Percentiles rank a stretch among this genome's conserved stretches.
Evolutionary conservation across 768 basidiomycete genomes (phyloP).

Genomic region (Trametes cubensis): DNA sequence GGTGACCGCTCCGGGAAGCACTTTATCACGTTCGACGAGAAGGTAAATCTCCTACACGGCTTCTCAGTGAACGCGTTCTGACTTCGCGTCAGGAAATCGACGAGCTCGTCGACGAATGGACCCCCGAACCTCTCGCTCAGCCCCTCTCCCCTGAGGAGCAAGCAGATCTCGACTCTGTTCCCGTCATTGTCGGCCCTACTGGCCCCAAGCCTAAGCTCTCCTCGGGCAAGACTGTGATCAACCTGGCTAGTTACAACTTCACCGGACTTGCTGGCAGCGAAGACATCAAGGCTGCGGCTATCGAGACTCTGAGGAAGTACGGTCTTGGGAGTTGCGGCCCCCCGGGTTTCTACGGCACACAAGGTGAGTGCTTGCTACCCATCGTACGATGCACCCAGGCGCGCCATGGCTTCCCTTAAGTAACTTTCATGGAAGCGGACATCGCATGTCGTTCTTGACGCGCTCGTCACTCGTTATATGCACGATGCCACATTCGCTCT

Average conservation of each 20-base stretch:
- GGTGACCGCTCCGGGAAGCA: conserved; percentile 83
- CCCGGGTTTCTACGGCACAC: conserved; percentile 94
- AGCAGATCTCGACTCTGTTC: conserved; percentile 71
- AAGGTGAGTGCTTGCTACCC: conserved; percentile 57
- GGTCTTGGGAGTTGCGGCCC: conserved; percentile 96
- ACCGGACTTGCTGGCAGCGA: conserved; percentile 89
- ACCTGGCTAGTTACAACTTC: conserved; percentile 92
- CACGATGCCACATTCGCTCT: background rate
- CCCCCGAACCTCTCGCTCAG: conserved; percentile 77
- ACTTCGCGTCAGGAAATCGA: conserved; percentile 78
- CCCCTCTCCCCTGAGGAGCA: conserved; percentile 62
- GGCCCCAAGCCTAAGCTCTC: conserved; percentile 82
- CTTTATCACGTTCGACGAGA: conserved; percentile 89
- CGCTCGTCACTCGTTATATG: background rate
- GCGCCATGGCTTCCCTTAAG: no score
- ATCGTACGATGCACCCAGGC: no score
- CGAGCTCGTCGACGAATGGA: conserved; percentile 95
- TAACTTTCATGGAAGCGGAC: no score
- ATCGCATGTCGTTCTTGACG: no score
- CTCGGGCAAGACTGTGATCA: conserved; percentile 76
- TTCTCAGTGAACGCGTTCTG: background rate
- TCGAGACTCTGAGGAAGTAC: conserved; percentile 84
- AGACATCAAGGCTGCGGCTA: conserved; percentile 78
- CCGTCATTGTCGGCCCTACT: conserved; percentile 76
- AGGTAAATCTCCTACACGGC: conserved; percentile 50